Evolutionary conservation across 2,329 filamentous ascomycete species (phyloP), one percentile per base, ranked within the genome.

Genomic region (Keithomyces neogunnii): DNA sequence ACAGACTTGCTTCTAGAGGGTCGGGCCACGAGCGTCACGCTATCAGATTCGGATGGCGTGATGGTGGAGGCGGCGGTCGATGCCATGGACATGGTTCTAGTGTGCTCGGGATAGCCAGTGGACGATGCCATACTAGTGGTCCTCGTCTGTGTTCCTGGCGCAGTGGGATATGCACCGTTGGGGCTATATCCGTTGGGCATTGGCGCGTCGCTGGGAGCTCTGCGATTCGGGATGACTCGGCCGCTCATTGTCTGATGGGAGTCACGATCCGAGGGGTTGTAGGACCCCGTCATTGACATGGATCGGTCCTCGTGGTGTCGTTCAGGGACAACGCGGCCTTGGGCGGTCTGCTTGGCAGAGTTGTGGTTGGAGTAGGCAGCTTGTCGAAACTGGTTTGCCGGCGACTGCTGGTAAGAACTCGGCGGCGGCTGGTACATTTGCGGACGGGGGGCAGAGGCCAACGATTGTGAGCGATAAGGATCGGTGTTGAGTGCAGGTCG

Each of bases 161-260:
- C 69, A 51, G 72, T 67, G 26, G 68, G 56, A 56, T 75, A 74
- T 1, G 68, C 67, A 36, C 63, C 65, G 51, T 67, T 69, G 30
- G 60, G 59, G 10, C 61, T 52, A 53, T 63, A 70, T 31, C 70
- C 69, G 35, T 70, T 69, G 8, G 67, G 59, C 33, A 64, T 56
- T 3, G 70, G 64, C 39, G 63, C 55, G 49, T 78, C 74, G 52
- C 64, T 67, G 53, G 67, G 75, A 52, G 67, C 73, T 61, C 71
- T 73, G 76, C 68, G 80, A 61, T 85, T 88, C 3, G 93, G 93
- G 58, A 99, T 95, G 26, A 95, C 78, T 58, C 93, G 82, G 46
- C 93, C 93, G 64, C 88, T 95, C 82, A 92, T 95, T 5, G 91
- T 96, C 69, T 96, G 92, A 66, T 93, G 86, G 44, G 90, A 75